Evolutionary conservation across 202 grass and related monocot genomes (phyloP), one percentile per base, ranked within the genome.

Genomic region (Saccharum hybrid): DNA sequence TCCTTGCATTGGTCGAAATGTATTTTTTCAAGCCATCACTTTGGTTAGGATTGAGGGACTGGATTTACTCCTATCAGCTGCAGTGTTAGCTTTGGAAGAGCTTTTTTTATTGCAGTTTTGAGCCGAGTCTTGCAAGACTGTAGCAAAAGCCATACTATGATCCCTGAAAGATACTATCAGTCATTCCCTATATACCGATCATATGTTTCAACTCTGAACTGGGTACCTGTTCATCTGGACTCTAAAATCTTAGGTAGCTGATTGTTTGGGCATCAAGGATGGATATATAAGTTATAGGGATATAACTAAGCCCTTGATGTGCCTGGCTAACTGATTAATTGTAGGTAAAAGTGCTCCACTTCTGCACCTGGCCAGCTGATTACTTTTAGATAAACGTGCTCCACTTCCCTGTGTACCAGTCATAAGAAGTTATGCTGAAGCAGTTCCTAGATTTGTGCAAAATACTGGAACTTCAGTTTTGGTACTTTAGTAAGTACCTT

Each of bases 1-100:
- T 76, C 34, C 52, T 81, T 31, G 39, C 75, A 59, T 77, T 71
- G 37, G 8, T 46, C 16, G 3, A 80, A 90, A 87, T 84, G 70
- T 87, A 79, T 65, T 38, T 36, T 80, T 79, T 73, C 26, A 63
- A 68, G 9, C 39, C 14, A 73, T 33, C 14, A 2, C 46, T n/a
- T 42, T 23, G 41, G 64, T 81, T 88, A 4, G 36, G 42, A 76
- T 70, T 63, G 38, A 61, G 21, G 15, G 3, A 18, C 59, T 82
- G 82, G 39, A 78, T 66, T 77, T 76, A 46, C 21, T 62, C 38
- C 46, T 72, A 26, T 51, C 46, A 82, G 56, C 73, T 66, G 43
- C n/a, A 74, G 36, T 41, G 8, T 83, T 78, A 26, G 21, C 42
- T 62, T 31, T 49, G 61, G 60, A 61, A 78, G 28, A 4, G 23